These are phyloP conservation scores for Debaryomyces subglobosus DNA, from an alignment of 1,139 yeast species.

Conservation along the genomic window DNA sequence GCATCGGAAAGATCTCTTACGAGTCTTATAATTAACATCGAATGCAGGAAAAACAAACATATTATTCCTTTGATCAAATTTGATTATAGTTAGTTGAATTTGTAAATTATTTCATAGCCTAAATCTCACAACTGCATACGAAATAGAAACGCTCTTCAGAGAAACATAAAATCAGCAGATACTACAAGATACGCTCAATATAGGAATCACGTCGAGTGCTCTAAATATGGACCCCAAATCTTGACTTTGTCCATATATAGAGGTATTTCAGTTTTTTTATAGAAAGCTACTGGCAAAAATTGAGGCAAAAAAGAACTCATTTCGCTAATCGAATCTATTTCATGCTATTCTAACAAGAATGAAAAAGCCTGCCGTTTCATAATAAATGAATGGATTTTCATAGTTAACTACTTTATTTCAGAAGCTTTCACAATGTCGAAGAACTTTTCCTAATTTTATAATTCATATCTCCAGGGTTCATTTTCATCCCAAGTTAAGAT, in stretches of 20 bases:
- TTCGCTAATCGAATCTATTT: no score
- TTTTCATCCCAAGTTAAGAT: no score
- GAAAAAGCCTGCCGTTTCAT: no score
- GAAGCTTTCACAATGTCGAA: background rate
- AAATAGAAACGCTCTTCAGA: background rate
- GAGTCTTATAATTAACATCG: conserved; percentile 52
- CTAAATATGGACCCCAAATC: no score
- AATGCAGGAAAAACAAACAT: conserved; percentile 35
- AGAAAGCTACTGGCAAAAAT: no score
- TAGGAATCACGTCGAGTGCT: no score
- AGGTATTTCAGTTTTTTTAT: background rate
- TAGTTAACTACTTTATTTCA: no score
- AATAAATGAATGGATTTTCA: no score
- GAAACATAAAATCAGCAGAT: background rate
- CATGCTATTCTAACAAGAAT: no score
- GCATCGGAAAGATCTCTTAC: conserved; percentile 57
- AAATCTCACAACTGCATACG: background rate
- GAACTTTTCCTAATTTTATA: background rate
- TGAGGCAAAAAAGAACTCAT: no score
- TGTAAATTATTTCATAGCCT: background rate
- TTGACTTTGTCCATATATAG: background rate
- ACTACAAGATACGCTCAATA: no score
- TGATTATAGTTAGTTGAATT: background rate
- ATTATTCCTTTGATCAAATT: background rate
- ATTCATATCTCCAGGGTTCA: no score